Percentiles rank a stretch among this genome's conserved stretches.
phyloP scores from a whole-genome alignment of 1,284 basidiomycete genomes.

The Fomitopsis schrenkii region DNA sequence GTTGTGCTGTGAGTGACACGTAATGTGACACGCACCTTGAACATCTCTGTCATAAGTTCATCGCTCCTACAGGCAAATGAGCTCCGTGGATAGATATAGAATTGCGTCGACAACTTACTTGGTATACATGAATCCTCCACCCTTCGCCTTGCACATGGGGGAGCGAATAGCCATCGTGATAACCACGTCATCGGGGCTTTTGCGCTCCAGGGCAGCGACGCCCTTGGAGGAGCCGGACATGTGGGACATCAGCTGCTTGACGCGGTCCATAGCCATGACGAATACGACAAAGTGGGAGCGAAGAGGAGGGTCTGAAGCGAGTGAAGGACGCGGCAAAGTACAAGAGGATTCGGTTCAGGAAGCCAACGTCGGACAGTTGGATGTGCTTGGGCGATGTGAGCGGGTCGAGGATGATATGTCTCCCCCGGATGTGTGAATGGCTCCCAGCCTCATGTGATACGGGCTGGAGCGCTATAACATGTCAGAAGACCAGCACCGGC shows the following conservation, averaged over 20 bases:
- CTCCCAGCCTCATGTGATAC: constrained; percentile 5
- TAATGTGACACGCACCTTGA: constrained; percentile 45
- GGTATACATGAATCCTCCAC: constrained; percentile 79
- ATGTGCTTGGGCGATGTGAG: not conserved
- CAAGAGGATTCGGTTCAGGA: not conserved
- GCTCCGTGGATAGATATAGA: not conserved
- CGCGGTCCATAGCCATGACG: constrained; percentile 39
- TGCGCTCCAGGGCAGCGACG: constrained; percentile 45
- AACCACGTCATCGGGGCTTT: constrained; percentile 72
- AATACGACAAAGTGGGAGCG: not conserved
- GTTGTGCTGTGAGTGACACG: not conserved
- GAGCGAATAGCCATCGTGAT: constrained; percentile 77
- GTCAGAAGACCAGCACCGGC: not conserved
- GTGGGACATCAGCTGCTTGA: constrained; percentile 64
- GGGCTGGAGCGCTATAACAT: not conserved
- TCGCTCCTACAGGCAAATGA: constrained; percentile 48
- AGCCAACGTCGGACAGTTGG: not conserved
- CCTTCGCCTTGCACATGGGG: constrained; percentile 72
- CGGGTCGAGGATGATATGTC: not conserved
- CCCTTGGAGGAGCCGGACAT: constrained; percentile 39
- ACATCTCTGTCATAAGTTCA: constrained; percentile 75
- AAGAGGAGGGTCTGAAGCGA: not conserved
- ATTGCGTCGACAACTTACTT: constrained; percentile 34
- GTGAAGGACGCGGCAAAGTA: not conserved
- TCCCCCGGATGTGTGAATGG: not conserved